Evolutionary conservation across 192 early-diverging fungal genomes (phyloP), one percentile per base, ranked within the genome.

Genomic region (Backusella australiensis): DNA sequence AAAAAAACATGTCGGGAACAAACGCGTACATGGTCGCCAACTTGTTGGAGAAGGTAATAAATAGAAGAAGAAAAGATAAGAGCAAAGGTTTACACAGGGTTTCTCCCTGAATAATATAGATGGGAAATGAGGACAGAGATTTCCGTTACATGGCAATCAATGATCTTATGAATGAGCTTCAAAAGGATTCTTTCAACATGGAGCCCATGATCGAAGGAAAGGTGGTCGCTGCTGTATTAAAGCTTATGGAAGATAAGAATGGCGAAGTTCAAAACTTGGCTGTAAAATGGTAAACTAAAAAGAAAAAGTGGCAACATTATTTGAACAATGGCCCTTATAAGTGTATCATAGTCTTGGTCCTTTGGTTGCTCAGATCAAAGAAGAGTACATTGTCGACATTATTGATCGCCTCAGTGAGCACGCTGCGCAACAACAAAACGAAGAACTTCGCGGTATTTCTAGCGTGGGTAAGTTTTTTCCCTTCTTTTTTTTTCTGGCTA

Each of bases 121-220:
- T 90, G 89, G 74, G 76, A 29, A 85, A 82, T 69, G 83, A 80
- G 36, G 95, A 96, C 81, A 88, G 92, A 26, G 95, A 96, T 82
- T 93, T 93, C 79, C 92, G 95, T 49, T 95, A 91, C 81, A 96
- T 96, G 95, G 95, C 94, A 29, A 67, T 89, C 23, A 89, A 89
- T 73, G 95, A 96, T 82, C 83, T 96, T 56, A 90, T 89, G 76
- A 89, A 87, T 14, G 93, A 93, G 72, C 86, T 94, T 15, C 86
- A 89, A 49, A 89, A 89, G 70, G 86, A 89, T 9, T 77, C 75
- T 29, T 89, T 92, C 75, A 74, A 68, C 8, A 78, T 86, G 34
- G 92, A 94, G 14, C 78, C 88, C 29, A 56, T 81, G 32, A 89
- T 91, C 21, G 90, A 93, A 59, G 90, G 91, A 75, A 90, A 87